Conservation (phyloP, 345 rosid genomes). For the Eucalyptus melliodora region DNA sequence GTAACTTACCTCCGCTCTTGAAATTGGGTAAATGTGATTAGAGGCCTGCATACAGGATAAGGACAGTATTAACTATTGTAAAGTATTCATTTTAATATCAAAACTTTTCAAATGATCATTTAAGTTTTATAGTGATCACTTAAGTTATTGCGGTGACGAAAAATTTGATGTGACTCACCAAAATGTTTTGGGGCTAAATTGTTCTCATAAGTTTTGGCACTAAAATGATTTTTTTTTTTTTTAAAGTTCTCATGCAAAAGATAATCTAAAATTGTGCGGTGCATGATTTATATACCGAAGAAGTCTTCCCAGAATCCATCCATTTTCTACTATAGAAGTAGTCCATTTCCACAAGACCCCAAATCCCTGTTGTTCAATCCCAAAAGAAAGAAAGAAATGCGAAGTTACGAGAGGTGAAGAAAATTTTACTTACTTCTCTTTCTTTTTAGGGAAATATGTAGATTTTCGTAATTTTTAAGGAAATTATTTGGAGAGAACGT, state of each 20-base stretch:
- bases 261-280: neutral
- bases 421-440: neutral
- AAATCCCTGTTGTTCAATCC: neutral
- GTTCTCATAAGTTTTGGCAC: neutral
- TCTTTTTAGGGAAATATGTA: neutral
- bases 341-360: neutral
- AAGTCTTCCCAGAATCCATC: neutral
- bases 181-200: neutral
- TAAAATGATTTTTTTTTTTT: neutral
- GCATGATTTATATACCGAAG: neutral
- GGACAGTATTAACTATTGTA: neutral
- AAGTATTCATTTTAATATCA: neutral
- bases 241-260: neutral
- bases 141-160: rapidly evolving
- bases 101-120: neutral
- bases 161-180: neutral
- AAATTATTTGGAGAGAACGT: neutral
- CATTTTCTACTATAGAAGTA: neutral
- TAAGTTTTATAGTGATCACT: neutral
- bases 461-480: neutral
- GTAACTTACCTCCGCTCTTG: neutral
- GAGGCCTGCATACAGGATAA: neutral
- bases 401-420: neutral
- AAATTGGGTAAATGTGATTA: neutral
- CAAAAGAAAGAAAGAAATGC: neutral